A percentile compares a stretch with the other conserved stretches of the same genome.
Conservation (phyloP, 129 eudicot genomes). For the Centella asiatica region DNA sequence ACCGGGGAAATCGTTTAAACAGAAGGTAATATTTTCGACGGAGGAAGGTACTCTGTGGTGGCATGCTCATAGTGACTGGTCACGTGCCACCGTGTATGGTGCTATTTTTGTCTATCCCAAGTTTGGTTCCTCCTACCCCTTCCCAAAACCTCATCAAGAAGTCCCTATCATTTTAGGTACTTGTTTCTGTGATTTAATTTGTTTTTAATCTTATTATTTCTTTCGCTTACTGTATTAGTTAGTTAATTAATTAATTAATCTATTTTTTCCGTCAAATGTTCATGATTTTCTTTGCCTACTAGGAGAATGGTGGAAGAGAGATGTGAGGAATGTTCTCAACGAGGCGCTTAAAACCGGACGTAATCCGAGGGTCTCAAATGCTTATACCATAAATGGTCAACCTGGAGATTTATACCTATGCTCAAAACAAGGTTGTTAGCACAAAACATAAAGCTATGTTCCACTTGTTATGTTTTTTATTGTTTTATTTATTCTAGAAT, state of each 20-base stretch:
- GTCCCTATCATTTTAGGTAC: slow-evolving; percentile 38
- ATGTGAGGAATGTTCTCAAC: not conserved
- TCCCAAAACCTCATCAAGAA: slow-evolving; percentile 32
- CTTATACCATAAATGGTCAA: slow-evolving; percentile 1
- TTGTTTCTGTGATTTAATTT: not conserved
- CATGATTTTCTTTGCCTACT: too few relatives aligned
- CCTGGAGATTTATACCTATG: not conserved
- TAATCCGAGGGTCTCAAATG: not conserved
- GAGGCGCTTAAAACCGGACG: not conserved
- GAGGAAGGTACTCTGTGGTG: slow-evolving; percentile 63
- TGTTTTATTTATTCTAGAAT: too few relatives aligned
- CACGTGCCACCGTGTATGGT: slow-evolving; percentile 47
- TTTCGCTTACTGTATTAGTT: too few relatives aligned
- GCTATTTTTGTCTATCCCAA: slow-evolving; percentile 29
- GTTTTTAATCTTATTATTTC: too few relatives aligned
- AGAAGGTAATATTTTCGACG: slow-evolving; percentile 21
- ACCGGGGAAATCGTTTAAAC: slow-evolving; percentile 26
- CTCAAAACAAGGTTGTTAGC: not conserved
- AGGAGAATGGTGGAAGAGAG: slow-evolving; percentile 10
- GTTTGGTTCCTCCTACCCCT: slow-evolving; percentile 23
- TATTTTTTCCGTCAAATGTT: not conserved
- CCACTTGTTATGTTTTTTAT: too few relatives aligned
- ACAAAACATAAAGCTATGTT: too few relatives aligned
- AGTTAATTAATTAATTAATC: too few relatives aligned
- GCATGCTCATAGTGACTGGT: slow-evolving; percentile 59